These are phyloP conservation scores for Annulohypoxylon moriforme DNA, from an alignment of 495 filamentous ascomycete genomes.

Conservation along the genomic window DNA sequence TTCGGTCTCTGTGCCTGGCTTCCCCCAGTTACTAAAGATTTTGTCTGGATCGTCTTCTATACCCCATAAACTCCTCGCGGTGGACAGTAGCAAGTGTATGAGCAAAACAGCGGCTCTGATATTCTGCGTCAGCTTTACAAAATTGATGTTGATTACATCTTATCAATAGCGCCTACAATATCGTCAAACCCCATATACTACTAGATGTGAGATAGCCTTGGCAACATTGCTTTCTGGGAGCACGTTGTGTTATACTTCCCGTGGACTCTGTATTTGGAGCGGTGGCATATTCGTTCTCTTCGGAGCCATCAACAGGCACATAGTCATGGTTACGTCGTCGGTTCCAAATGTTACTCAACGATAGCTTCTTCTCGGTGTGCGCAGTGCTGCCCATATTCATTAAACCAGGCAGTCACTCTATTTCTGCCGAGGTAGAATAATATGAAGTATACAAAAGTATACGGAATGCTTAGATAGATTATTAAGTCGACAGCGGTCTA, in stretches of 20 bases:
- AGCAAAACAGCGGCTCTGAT: constrained; percentile 48
- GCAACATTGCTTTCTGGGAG: constrained; percentile 12
- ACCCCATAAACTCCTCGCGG: constrained; percentile 66
- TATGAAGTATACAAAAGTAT: not conserved
- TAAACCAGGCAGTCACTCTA: not conserved
- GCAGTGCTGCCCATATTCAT: constrained; percentile 25
- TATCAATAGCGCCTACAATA: constrained; percentile 46
- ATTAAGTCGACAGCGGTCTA: not conserved
- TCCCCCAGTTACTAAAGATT: constrained; percentile 65
- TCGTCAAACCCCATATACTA: constrained; percentile 47
- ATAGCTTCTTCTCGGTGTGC: constrained; percentile 8
- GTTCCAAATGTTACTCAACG: constrained; percentile 32
- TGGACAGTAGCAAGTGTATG: constrained; percentile 60
- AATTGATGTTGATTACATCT: not conserved
- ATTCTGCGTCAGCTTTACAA: constrained; percentile 33
- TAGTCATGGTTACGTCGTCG: constrained; percentile 26
- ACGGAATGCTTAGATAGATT: not conserved
- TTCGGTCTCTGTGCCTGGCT: constrained; percentile 59
- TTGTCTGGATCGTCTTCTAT: constrained; percentile 63
- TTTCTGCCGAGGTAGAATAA: not conserved
- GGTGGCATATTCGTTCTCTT: constrained; percentile 22
- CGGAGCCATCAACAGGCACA: constrained; percentile 30
- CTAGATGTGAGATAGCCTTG: constrained; percentile 22
- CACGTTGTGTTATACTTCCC: not conserved
- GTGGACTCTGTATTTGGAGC: constrained; percentile 13